Conservation (phyloP, 2,329 filamentous ascomycete species). For the Xylaria sp. region DNA sequence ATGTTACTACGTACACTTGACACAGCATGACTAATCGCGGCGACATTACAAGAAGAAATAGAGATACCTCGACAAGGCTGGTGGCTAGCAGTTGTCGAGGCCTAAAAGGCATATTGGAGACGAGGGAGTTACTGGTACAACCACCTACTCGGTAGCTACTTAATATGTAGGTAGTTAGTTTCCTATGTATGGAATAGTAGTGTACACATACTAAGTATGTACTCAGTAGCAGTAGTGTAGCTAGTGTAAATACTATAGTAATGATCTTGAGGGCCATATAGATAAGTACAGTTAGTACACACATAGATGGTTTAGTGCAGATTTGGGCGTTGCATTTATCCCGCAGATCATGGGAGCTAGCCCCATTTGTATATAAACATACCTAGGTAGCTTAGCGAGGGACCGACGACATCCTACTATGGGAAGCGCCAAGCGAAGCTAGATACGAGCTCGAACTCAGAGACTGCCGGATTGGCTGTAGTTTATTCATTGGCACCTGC, state of each 20-base stretch:
- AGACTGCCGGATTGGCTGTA: background rate
- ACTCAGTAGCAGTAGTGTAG: too few relatives aligned
- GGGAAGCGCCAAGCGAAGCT: constrained; percentile 8
- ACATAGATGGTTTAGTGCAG: too few relatives aligned
- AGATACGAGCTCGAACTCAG: background rate
- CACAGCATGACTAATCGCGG: background rate
- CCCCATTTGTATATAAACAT: background rate
- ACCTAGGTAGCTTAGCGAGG: background rate
- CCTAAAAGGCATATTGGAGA: background rate
- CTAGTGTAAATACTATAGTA: background rate
- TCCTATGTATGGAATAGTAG: too few relatives aligned
- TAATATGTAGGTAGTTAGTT: too few relatives aligned
- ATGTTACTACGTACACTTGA: background rate
- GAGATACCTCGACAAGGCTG: background rate
- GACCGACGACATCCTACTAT: background rate
- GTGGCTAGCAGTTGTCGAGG: background rate
- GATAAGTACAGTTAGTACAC: too few relatives aligned
- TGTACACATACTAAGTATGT: too few relatives aligned
- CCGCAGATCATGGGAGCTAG: background rate
- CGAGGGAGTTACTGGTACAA: background rate
- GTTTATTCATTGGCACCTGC: background rate
- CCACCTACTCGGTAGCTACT: too few relatives aligned
- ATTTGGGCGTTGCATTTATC: background rate
- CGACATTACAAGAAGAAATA: background rate
- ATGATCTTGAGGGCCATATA: background rate